Conservation (phyloP, 768 basidiomycete species). For the Boletus sp. region DNA sequence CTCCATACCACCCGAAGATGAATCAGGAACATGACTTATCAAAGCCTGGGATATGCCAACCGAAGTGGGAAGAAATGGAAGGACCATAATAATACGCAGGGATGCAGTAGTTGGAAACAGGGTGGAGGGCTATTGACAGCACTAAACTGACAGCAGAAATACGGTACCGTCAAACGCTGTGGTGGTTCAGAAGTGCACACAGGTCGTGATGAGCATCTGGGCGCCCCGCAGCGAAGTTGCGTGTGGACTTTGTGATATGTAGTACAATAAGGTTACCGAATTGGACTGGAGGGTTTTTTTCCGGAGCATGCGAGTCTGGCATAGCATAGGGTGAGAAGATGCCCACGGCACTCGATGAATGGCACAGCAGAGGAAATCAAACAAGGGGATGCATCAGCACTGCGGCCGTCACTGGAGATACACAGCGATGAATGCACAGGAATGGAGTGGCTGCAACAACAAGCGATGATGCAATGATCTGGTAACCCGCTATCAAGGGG, state of each 20-base stretch:
- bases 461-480: not conserved
- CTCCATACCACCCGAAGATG: not conserved
- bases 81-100: not conserved
- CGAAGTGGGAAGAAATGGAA: conserved; percentile 8
- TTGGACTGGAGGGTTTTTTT: not conserved
- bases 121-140: conserved; percentile 5
- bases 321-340: not conserved
- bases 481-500: conserved; percentile 10
- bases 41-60: not conserved
- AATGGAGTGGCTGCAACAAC: not conserved
- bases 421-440: conserved; percentile 6
- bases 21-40: not conserved
- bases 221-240: no score
- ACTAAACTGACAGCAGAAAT: not conserved
- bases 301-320: not conserved
- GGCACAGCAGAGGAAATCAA: conserved; percentile 7
- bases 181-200: not conserved
- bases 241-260: not conserved
- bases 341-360: not conserved
- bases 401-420: conserved; percentile 1
- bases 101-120: not conserved
- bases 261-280: not conserved
- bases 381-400: not conserved
- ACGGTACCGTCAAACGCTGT: not conserved
- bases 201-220: no score